Percentiles rank a stretch among this genome's conserved stretches.
Conservation (phyloP, 1,284 basidiomycete genomes). For the Agroathelia rolfsii region DNA sequence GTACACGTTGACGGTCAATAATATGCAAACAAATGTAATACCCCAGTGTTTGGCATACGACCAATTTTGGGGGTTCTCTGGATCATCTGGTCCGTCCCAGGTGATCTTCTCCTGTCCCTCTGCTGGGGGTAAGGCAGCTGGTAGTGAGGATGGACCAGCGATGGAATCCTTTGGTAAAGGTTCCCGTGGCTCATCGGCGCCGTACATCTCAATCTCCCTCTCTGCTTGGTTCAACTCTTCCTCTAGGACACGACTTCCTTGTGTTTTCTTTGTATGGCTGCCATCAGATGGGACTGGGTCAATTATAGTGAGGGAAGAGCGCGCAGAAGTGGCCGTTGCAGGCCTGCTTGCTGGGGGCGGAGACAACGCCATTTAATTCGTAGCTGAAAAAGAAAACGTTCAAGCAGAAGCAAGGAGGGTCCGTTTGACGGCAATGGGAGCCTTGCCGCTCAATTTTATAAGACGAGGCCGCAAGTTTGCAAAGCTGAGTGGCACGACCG, state of each 20-base stretch:
- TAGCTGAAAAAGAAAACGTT: too few relatives aligned
- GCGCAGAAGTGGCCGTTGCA: constrained; percentile 1
- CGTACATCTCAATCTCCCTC: constrained; percentile 29
- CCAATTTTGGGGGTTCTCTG: constrained; percentile 19
- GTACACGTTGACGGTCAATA: constrained; percentile 47
- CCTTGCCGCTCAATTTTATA: too few relatives aligned
- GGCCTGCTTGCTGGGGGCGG: too few relatives aligned
- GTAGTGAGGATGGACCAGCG: constrained; percentile 4
- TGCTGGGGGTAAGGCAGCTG: constrained; percentile 7
- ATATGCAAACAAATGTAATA: constrained; percentile 27
- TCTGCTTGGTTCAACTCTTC: constrained; percentile 25
- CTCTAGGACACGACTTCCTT: too few relatives aligned
- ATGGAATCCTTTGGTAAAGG: constrained; percentile 26
- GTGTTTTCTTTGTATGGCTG: too few relatives aligned
- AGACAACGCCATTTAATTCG: too few relatives aligned
- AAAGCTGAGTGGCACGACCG: too few relatives aligned
- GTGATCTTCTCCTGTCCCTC: constrained; percentile 25
- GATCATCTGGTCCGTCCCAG: constrained; percentile 19
- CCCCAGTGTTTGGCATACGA: constrained; percentile 34
- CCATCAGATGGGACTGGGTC: too few relatives aligned
- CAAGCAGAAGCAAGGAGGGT: too few relatives aligned
- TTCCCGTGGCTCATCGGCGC: constrained; percentile 34
- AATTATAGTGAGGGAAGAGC: constrained; percentile 33
- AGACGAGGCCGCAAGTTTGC: too few relatives aligned
- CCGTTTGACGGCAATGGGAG: too few relatives aligned